Percentiles rank a stretch among this genome's conserved stretches.
Evolutionary conservation across 352 stramenopile genomes (phyloP).

Genomic region (Globisporangium alternatum): DNA sequence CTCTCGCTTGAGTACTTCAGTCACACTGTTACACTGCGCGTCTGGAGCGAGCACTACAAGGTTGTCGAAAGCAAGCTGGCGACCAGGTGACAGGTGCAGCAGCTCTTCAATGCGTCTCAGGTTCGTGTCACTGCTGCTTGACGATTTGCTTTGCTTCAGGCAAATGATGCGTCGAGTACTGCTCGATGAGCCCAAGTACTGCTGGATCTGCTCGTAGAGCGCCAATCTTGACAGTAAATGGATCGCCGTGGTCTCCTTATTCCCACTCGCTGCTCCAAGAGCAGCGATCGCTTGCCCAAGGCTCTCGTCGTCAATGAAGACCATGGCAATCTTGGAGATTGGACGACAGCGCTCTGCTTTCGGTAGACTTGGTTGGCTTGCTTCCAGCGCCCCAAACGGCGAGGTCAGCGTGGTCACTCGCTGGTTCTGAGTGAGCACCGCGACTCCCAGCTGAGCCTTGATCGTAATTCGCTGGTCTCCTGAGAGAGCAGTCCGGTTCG

Average conservation of each 20-base stretch:
- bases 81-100: constrained; percentile 11
- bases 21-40: background rate
- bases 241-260: background rate
- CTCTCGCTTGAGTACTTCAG: constrained; percentile 7
- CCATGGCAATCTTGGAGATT: constrained; percentile 25
- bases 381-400: constrained; percentile 22
- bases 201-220: constrained; percentile 26
- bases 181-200: constrained; percentile 23
- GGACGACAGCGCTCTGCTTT: background rate
- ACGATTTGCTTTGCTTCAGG: constrained; percentile 16
- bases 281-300: constrained; percentile 10
- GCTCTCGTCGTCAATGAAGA: constrained; percentile 29
- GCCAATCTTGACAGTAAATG: constrained; percentile 20
- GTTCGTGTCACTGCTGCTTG: constrained; percentile 18
- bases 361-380: background rate
- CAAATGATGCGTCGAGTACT: constrained; percentile 27
- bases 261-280: background rate
- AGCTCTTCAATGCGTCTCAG: constrained; percentile 19
- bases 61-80: constrained; percentile 24
- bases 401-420: constrained; percentile 28
- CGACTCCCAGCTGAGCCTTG: constrained; percentile 27
- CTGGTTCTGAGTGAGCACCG: constrained; percentile 40
- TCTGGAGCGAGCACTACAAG: constrained; percentile 14
- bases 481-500: constrained; percentile 23
- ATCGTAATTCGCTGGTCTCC: constrained; percentile 18